These are phyloP conservation scores for Allium cepa DNA, from an alignment of 106 monocot species.

Conservation along the genomic window DNA sequence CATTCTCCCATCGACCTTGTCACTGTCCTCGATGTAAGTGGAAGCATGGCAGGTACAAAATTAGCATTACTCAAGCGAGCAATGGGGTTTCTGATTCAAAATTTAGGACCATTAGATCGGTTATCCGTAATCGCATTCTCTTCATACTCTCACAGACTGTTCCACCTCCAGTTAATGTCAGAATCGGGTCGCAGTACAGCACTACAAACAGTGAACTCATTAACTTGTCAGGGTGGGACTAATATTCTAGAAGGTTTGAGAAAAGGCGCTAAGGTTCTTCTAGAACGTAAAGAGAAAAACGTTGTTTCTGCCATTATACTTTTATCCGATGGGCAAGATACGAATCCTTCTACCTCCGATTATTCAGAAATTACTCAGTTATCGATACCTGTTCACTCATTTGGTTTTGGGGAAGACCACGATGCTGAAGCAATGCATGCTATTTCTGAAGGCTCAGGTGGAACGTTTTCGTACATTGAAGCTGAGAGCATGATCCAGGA, in stretches of 20 bases:
- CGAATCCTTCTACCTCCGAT: constrained; percentile 16
- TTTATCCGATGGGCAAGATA: constrained; percentile 93
- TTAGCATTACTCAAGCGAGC: constrained; percentile 73
- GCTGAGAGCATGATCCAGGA: constrained; percentile 41
- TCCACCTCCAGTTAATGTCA: constrained; percentile 66
- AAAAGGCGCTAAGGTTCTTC: constrained; percentile 63
- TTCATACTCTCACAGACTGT: constrained; percentile 67
- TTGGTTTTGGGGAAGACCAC: constrained; percentile 32
- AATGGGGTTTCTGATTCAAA: constrained; percentile 85
- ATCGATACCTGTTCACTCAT: constrained; percentile 30
- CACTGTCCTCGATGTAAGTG: constrained; percentile 86
- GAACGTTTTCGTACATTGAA: constrained; percentile 55
- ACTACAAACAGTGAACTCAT: constrained; percentile 64
- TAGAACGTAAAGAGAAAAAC: constrained; percentile 57
- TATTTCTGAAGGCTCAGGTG: constrained; percentile 42
- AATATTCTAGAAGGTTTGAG: constrained; percentile 76
- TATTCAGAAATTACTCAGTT: neutral
- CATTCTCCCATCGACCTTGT: constrained; percentile 75
- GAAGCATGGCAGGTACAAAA: constrained; percentile 90
- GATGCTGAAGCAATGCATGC: constrained; percentile 30
- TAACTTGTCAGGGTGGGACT: constrained; percentile 56
- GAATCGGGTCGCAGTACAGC: constrained; percentile 64
- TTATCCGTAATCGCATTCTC: constrained; percentile 81
- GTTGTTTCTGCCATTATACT: constrained; percentile 73
- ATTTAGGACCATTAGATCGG: constrained; percentile 68